Percentiles rank a stretch among this genome's conserved stretches.
These are phyloP conservation scores for Seiridium unicorne DNA, from an alignment of 2,329 filamentous ascomycete species.

Conservation along the genomic window DNA sequence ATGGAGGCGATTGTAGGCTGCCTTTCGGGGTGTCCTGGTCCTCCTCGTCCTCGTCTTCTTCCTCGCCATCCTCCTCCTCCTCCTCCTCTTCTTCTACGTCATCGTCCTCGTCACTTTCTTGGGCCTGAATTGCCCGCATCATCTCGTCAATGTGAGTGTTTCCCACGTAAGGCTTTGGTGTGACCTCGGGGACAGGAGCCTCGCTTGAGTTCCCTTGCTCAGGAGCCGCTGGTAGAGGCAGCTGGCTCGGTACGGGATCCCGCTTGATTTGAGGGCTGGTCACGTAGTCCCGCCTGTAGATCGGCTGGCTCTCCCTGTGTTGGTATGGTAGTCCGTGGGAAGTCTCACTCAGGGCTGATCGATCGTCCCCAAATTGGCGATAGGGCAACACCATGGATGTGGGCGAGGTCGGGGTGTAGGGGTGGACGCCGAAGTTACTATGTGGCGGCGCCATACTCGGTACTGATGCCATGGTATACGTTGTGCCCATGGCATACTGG, in stretches of 20 bases:
- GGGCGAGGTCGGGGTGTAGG: constrained; percentile 33
- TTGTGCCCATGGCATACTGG: constrained; percentile 44
- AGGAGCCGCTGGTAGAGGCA: not conserved
- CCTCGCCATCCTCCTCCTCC: constrained; percentile 32
- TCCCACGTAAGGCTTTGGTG: constrained; percentile 59
- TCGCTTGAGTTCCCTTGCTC: not conserved
- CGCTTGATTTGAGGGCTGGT: constrained; percentile 32
- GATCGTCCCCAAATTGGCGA: constrained; percentile 25
- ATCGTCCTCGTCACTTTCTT: constrained; percentile 39
- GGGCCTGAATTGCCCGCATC: constrained; percentile 84
- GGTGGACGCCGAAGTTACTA: constrained; percentile 41
- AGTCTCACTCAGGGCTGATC: constrained; percentile 23
- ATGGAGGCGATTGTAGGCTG: constrained; percentile 28
- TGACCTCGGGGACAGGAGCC: constrained; percentile 27
- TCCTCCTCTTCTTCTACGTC: constrained; percentile 38
- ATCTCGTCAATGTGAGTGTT: constrained; percentile 82
- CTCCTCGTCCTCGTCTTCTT: constrained; percentile 32
- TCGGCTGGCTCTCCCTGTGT: not conserved
- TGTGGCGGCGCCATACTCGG: constrained; percentile 38
- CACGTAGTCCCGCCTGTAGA: constrained; percentile 14
- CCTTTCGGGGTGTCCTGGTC: constrained; percentile 6
- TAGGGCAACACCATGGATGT: constrained; percentile 21
- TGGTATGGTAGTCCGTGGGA: constrained; percentile 15
- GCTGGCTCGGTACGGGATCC: constrained; percentile 17
- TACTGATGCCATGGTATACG: constrained; percentile 43